These are phyloP conservation scores for Casuarina glauca DNA, from an alignment of 306 rosid species.

Conservation along the genomic window DNA sequence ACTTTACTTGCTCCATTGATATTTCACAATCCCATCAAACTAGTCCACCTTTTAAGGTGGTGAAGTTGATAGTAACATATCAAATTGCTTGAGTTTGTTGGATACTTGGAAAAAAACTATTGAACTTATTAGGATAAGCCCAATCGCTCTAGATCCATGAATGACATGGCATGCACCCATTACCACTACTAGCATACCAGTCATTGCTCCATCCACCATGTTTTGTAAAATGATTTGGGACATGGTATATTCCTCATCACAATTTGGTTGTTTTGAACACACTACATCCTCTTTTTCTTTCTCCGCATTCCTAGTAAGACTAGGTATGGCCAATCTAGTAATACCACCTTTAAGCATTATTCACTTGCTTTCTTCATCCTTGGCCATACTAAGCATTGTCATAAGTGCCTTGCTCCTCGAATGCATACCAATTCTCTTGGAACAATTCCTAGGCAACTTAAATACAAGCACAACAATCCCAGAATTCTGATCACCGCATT, in stretches of 20 bases:
- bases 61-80: too few relatives aligned
- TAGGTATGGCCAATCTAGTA: too few relatives aligned
- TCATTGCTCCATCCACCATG: slow-evolving; percentile 61
- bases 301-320: too few relatives aligned
- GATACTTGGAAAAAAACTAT: too few relatives aligned
- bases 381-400: slow-evolving; percentile 48
- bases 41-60: too few relatives aligned
- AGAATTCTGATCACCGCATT: background rate
- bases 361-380: slow-evolving; percentile 60
- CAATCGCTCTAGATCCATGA: slow-evolving; percentile 86
- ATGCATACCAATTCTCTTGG: slow-evolving; percentile 46
- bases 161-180: slow-evolving; percentile 89
- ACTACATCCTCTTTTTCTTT: too few relatives aligned
- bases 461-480: slow-evolving; percentile 40
- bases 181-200: slow-evolving; percentile 78
- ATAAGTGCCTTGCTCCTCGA: slow-evolving; percentile 53
- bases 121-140: slow-evolving; percentile 26
- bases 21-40: too few relatives aligned
- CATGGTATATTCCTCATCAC: slow-evolving; percentile 69
- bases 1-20: too few relatives aligned
- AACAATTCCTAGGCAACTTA: slow-evolving; percentile 42
- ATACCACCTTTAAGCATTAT: too few relatives aligned
- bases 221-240: slow-evolving; percentile 67
- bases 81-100: too few relatives aligned
- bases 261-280: too few relatives aligned